Evolutionary conservation across 257 asterid genomes (phyloP).

Genomic region (Salvia splendens): DNA sequence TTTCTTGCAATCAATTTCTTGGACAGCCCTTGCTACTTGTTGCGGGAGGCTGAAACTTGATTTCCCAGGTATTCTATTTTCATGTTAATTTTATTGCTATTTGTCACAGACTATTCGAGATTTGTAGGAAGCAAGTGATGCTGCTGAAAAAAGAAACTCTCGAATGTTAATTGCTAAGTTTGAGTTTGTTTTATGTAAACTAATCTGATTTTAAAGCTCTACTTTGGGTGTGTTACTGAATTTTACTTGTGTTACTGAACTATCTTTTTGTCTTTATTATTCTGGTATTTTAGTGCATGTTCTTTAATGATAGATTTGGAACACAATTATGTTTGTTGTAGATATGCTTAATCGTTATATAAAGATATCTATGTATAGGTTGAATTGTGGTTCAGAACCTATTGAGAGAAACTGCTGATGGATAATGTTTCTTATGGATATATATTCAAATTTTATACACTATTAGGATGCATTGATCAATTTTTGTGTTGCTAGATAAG

Average conservation of each 20-base stretch:
- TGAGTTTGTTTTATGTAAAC: not conserved
- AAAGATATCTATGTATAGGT: not conserved
- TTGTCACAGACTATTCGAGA: not conserved
- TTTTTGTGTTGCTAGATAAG: too few species aligned
- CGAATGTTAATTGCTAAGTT: not conserved
- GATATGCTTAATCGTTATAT: not conserved
- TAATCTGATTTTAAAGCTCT: not conserved
- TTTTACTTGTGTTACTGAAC: not conserved
- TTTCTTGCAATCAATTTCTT: constrained; percentile 25
- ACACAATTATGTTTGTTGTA: not conserved
- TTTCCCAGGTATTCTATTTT: constrained; percentile 31
- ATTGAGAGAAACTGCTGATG: not conserved
- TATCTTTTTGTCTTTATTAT: not conserved
- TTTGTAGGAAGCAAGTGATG: not conserved
- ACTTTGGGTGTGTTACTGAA: not conserved
- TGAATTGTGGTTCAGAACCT: not conserved
- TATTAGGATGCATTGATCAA: not conserved
- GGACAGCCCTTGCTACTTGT: constrained; percentile 25
- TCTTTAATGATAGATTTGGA: constrained; percentile 4
- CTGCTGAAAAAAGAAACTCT: not conserved
- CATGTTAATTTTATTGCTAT: not conserved
- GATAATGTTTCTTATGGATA: not conserved
- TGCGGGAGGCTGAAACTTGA: constrained; percentile 31
- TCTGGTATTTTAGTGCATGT: not conserved
- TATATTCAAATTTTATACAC: not conserved